Percentiles rank a stretch among this genome's conserved stretches.
Conservation (phyloP, 1,284 basidiomycete species). For the Spongiforma sp. region DNA sequence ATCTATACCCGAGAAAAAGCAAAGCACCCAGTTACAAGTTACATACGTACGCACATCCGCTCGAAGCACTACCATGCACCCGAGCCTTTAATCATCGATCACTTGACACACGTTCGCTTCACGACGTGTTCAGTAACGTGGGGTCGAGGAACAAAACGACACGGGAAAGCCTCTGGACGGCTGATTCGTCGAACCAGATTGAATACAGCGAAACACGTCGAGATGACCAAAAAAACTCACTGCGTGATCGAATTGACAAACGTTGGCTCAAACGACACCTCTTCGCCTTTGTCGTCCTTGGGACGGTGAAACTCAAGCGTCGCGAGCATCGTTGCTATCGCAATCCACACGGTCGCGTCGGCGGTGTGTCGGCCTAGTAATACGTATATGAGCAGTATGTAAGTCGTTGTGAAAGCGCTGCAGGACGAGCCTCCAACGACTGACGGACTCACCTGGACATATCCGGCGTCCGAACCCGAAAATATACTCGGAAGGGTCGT, state of each 20-base stretch:
- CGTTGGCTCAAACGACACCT: slow-evolving; percentile 13
- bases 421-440: neutral
- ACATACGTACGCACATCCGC: no score
- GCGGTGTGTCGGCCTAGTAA: slow-evolving; percentile 21
- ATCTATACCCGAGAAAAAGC: no score
- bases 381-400: neutral
- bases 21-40: no score
- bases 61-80: no score
- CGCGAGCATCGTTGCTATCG: slow-evolving; percentile 30
- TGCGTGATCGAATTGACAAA: slow-evolving; percentile 12
- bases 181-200: neutral
- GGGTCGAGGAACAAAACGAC: neutral
- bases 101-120: neutral
- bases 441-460: slow-evolving; percentile 24
- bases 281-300: slow-evolving; percentile 16
- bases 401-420: neutral
- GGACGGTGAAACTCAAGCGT: slow-evolving; percentile 27
- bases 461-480: slow-evolving; percentile 33
- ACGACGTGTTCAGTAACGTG: neutral
- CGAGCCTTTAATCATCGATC: no score
- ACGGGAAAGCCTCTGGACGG: slow-evolving; percentile 2
- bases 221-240: neutral
- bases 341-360: slow-evolving; percentile 24
- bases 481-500: slow-evolving; percentile 11
- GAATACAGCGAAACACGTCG: neutral